phyloP scores from a whole-genome alignment of 371 early-diverging fungal species.

The Mortierella sp. region DNA sequence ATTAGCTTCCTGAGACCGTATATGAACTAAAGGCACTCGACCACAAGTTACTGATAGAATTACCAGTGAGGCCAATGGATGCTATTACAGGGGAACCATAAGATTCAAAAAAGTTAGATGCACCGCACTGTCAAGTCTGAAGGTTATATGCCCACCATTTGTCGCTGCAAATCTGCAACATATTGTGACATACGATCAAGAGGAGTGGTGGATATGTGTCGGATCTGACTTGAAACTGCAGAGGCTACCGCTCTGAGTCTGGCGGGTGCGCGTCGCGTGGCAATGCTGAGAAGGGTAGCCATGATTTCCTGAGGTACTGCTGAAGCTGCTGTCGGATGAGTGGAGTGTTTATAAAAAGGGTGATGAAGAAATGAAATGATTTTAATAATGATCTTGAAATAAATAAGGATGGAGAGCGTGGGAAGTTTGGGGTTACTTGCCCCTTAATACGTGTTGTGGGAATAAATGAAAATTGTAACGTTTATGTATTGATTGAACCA shows the following conservation, averaged over 20 bases:
- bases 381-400: background rate
- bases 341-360: constrained; percentile 13
- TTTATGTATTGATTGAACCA: too few relatives aligned
- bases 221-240: constrained; percentile 35
- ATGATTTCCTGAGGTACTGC: background rate
- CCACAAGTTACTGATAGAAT: background rate
- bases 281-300: constrained; percentile 32
- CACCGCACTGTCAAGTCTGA: background rate
- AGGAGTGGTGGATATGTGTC: constrained; percentile 40
- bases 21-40: background rate
- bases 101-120: background rate
- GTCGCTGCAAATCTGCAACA: background rate
- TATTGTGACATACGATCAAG: constrained; percentile 43
- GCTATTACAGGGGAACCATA: constrained; percentile 9
- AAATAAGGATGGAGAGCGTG: background rate
- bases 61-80: constrained; percentile 50
- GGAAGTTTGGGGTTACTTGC: background rate
- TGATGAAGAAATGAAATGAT: constrained; percentile 7
- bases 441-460: background rate
- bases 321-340: constrained; percentile 5
- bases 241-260: constrained; percentile 23
- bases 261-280: constrained; percentile 29
- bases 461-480: background rate
- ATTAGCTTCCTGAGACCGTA: background rate
- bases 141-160: background rate